Evolutionary conservation across 176 grass and related monocot genomes (phyloP).

Genomic region (Lolium multiflorum): DNA sequence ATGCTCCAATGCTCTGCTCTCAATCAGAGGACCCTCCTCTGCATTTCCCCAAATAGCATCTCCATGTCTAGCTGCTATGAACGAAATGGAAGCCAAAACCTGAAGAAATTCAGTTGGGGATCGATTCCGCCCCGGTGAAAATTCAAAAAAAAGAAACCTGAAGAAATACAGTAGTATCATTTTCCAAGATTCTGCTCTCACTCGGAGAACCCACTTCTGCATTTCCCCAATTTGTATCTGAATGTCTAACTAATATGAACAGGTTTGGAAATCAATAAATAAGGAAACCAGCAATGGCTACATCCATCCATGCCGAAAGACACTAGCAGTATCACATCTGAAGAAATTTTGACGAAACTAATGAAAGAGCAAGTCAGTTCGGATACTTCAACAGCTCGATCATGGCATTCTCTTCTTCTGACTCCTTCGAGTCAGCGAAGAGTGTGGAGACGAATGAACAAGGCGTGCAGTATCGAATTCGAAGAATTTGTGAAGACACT

Average conservation of each 20-base stretch:
- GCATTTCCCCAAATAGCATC: slow-evolving; percentile 30
- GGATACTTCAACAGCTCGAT: slow-evolving; percentile 30
- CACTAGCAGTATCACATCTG: slow-evolving; percentile 8
- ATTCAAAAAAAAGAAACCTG: too few species aligned
- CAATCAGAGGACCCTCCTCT: background rate
- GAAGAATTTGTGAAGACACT: background rate
- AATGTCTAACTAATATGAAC: slow-evolving; percentile 51
- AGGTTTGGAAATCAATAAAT: slow-evolving; percentile 33
- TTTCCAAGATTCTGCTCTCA: background rate
- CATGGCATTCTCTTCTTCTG: background rate
- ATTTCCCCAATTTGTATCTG: slow-evolving; percentile 13
- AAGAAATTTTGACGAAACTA: background rate
- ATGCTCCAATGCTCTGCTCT: background rate
- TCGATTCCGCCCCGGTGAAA: too few species aligned
- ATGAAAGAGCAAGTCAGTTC: background rate
- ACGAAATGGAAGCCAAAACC: slow-evolving; percentile 6
- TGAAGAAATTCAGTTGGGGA: too few species aligned
- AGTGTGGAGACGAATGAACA: too few species aligned
- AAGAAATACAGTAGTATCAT: background rate
- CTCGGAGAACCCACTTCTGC: background rate
- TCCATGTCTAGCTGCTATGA: slow-evolving; percentile 8
- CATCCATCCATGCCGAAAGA: background rate
- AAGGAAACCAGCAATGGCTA: slow-evolving; percentile 15
- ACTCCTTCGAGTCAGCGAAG: too few species aligned
- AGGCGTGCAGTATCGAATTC: slow-evolving; percentile 2